Conservation (phyloP, 1,284 basidiomycete species). For the Cutaneotrichosporon arboriforme region DNA sequence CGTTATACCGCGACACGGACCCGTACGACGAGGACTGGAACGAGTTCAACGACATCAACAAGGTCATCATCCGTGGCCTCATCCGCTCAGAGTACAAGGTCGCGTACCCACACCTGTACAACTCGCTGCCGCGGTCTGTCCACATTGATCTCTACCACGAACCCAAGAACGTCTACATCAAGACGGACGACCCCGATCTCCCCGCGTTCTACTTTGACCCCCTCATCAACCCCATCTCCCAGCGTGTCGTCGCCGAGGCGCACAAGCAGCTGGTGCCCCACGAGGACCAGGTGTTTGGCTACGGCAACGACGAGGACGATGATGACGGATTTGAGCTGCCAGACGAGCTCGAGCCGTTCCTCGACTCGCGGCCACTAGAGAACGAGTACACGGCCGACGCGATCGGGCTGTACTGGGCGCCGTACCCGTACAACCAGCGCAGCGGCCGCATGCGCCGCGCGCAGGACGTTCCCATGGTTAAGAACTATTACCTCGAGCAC, state of each 20-base stretch:
- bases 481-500: conserved; percentile 97
- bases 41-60: conserved; percentile 99
- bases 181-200: conserved; percentile 96
- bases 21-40: conserved; percentile 99
- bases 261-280: conserved; percentile 77
- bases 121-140: conserved; percentile 93
- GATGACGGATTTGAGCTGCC: conserved; percentile 83
- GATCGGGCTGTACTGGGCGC: conserved; percentile 98
- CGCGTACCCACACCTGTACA: conserved; percentile 98
- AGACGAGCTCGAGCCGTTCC: conserved; percentile 74
- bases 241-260: conserved; percentile 75
- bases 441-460: conserved; percentile 89
- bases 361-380: conserved; percentile 73
- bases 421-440: conserved; percentile 88
- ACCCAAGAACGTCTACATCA: conserved; percentile 97
- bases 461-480: conserved; percentile 91
- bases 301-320: conserved; percentile 61
- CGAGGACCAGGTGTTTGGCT: conserved; percentile 85
- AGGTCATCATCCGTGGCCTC: conserved; percentile 98
- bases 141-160: conserved; percentile 86
- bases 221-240: conserved; percentile 91
- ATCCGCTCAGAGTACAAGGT: conserved; percentile 99
- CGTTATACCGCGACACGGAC: conserved; percentile 85
- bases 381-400: conserved; percentile 92
- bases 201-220: conserved; percentile 99